Evolutionary conservation across 2,329 filamentous ascomycete species (phyloP), one percentile per base, ranked within the genome.

Genomic region (Thermoascus crustaceus): DNA sequence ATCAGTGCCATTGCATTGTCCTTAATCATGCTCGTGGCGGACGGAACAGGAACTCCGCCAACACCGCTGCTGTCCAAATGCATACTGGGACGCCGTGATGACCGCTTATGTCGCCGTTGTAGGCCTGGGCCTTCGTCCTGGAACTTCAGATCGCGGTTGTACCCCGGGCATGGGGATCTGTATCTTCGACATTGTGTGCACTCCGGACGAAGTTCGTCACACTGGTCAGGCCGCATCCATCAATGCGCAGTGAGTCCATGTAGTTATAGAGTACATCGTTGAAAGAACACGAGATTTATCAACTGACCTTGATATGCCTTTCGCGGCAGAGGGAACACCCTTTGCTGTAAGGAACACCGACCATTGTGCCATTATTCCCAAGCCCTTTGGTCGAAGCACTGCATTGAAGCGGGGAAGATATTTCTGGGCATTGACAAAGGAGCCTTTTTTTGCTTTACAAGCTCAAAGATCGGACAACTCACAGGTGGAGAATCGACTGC

Each of bases 171-270:
- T 16, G 52, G 44, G 9, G 52, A 52, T 35, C 58, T 57, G 35
- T 61, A 59, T 43, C 53, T 55, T 30, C 45, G 48, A 30, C 60
- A 63, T 43, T 61, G 58, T 5, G 52, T 50, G 40, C 57, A 60
- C 35, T 48, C 52, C 7, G 68, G 68, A 7, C 55, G 58, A 14
- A 43, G 51, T 47, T 69, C 59, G 45, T 72, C 68, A 41, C 69
- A 72, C 54, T 68, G 38, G 5, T 2, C 8, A 9, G 11, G 13
- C 35, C 24, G 23, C 31, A 5, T 6, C 5, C 20, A 21, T 21
- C 25, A 13, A 30, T 7, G 6, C 25, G 34, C 26, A 34, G 19
- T 17, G 6, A 30, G 9, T 18, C n/a, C n/a, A n/a, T n/a, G n/a
- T n/a, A n/a, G n/a, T n/a, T n/a, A n/a, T n/a, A n/a, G n/a, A 29